phyloP scores from a whole-genome alignment of 306 rosid species.

The Cicer bijugum region DNA sequence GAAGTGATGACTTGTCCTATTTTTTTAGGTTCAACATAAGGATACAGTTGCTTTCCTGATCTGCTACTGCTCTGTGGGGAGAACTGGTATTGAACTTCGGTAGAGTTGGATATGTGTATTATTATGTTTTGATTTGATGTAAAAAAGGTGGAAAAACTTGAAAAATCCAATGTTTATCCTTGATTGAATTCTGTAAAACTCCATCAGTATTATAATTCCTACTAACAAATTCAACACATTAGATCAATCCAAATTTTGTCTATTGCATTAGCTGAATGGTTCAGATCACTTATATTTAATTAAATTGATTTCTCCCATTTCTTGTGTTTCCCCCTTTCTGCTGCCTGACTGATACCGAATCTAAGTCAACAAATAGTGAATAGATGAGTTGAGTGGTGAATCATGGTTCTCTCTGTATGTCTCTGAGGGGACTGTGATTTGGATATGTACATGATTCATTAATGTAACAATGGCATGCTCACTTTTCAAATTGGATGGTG shows the following conservation, averaged over 20 bases:
- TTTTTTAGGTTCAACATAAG: constrained; percentile 45
- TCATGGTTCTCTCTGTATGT: background rate
- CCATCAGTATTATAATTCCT: constrained; percentile 7
- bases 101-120: constrained; percentile 45
- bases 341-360: background rate
- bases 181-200: constrained; percentile 5
- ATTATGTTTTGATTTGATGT: constrained; percentile 41
- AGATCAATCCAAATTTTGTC: constrained; percentile 21
- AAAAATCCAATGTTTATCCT: background rate
- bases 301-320: background rate
- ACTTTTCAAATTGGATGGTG: background rate
- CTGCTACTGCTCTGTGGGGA: constrained; percentile 32
- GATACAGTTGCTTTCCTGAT: constrained; percentile 44
- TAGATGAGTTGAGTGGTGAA: background rate
- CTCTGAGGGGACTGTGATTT: background rate
- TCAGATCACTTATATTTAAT: constrained; percentile 5
- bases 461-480: background rate
- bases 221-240: constrained; percentile 31
- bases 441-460: background rate
- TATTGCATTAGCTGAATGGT: constrained; percentile 1
- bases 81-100: constrained; percentile 27
- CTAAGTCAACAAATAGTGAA: background rate
- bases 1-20: constrained; percentile 37
- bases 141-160: background rate
- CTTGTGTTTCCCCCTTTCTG: background rate